phyloP scores from a whole-genome alignment of 2,329 filamentous ascomycete species.

The Hymenoscyphus fructigenus region DNA sequence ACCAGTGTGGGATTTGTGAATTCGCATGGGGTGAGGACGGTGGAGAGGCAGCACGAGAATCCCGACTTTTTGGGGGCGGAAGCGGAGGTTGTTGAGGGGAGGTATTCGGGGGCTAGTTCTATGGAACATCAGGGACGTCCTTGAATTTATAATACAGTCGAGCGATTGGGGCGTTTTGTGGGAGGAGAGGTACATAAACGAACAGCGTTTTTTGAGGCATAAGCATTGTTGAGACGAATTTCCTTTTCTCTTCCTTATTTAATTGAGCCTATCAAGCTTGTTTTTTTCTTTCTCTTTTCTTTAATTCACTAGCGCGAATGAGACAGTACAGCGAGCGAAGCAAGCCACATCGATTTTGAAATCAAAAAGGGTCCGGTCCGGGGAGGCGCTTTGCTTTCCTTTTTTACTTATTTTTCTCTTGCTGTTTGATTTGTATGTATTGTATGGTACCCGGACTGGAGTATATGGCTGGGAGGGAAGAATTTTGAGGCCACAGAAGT shows the following conservation, averaged over 20 bases:
- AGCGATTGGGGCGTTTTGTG: neutral
- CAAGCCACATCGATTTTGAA: too few species aligned
- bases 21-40: conserved; percentile 55
- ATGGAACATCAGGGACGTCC: conserved; percentile 23
- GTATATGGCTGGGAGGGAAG: too few species aligned
- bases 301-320: neutral
- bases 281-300: neutral
- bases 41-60: conserved; percentile 48
- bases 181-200: neutral
- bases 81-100: conserved; percentile 55
- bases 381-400: too few species aligned
- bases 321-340: neutral
- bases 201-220: neutral
- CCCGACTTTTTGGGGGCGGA: conserved; percentile 52
- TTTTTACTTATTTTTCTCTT: too few species aligned
- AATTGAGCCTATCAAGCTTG: too few species aligned
- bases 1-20: conserved; percentile 57
- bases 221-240: neutral
- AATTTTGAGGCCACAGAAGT: too few species aligned
- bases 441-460: too few species aligned
- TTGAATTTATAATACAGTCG: neutral
- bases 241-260: neutral
- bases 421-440: too few species aligned
- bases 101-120: conserved; percentile 26
- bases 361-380: too few species aligned